Base-by-base conservation (phyloP, 1,284 basidiomycete genomes). In the Ceratobasidium sp. region DNA sequence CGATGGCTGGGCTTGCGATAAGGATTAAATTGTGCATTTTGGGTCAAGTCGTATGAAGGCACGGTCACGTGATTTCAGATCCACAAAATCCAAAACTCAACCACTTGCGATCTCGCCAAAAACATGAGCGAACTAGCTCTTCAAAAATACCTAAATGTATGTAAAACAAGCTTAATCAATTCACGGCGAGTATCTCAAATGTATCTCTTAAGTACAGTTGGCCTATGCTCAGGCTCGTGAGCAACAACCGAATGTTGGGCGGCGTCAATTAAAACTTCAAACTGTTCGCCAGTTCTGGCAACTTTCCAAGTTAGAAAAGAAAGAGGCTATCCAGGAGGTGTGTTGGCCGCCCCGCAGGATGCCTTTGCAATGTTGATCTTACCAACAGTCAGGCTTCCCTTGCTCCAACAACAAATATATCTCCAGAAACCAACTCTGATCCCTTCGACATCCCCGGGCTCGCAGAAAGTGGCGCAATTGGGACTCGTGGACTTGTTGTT, bases 401-500 rank as follows among this genome's bases (percentile, higher is more conserved):
- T 35, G 8, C 41, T 5, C 7, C 38, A 13, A 23, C 11, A 35
- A 23, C n/a, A 13, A 21, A 52, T 21, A 9, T 23, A 16, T 26
- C 50, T 2, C 57, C 26, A 6, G 66, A 69, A n/a, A 43, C 52
- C 3, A 52, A 55, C 21, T 38, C 59, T 18, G 73, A 74, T 38
- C 66, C 57, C 35, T 54, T 62, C 58, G 66, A 71, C 46, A 57
- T 74, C 23, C 57, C 57, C 21, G 66, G 67, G 21, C 52, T 63
- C n/a, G 55, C 26, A 14, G 44, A 66, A 28, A 74, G 67, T 57
- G 46, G 50, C 21, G 44, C 59, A 7, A 52, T 71, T 4, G 79
- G 79, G 0, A 81, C 81, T 14, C 77, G 84, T 44, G 91, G 91
- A 21, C 78, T 92, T 73, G 79, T 92, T 52, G 79, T 92, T 21